These are phyloP conservation scores for Aspergillus sergii DNA, from an alignment of 2,329 filamentous ascomycete genomes.

Conservation along the genomic window DNA sequence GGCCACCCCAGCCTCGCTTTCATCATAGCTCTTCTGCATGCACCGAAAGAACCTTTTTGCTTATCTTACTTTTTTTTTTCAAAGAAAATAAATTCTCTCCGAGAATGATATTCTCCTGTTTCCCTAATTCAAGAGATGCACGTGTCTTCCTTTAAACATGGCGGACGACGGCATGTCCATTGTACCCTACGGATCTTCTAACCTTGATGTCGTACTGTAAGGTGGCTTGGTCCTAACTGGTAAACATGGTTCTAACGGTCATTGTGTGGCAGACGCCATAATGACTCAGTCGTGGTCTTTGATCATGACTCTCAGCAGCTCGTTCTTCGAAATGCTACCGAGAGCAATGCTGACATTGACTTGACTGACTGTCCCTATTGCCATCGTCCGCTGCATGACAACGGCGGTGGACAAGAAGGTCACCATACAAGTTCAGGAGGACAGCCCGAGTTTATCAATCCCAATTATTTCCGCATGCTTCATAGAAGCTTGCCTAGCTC, in stretches of 20 bases:
- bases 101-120: constrained; percentile 7
- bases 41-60: not conserved
- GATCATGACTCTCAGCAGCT: constrained; percentile 84
- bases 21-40: constrained; percentile 9
- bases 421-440: constrained; percentile 33
- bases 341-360: constrained; percentile 54
- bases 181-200: constrained; percentile 45
- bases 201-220: constrained; percentile 50
- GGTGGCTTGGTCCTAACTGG: constrained; percentile 18
- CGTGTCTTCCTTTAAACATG: constrained; percentile 29
- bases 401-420: constrained; percentile 42
- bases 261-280: constrained; percentile 71
- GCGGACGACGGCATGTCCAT: constrained; percentile 46
- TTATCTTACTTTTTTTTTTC: not conserved
- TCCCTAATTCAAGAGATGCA: constrained; percentile 16
- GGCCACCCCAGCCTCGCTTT: constrained; percentile 13
- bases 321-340: constrained; percentile 69
- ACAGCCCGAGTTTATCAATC: constrained; percentile 75
- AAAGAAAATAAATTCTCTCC: not conserved
- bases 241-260: constrained; percentile 16
- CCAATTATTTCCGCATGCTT: constrained; percentile 94
- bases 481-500: constrained; percentile 59
- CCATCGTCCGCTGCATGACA: constrained; percentile 68
- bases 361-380: constrained; percentile 84
- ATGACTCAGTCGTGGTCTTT: constrained; percentile 88